Conservation (phyloP, 2,329 filamentous ascomycete genomes). For the Fusarium acutatum region DNA sequence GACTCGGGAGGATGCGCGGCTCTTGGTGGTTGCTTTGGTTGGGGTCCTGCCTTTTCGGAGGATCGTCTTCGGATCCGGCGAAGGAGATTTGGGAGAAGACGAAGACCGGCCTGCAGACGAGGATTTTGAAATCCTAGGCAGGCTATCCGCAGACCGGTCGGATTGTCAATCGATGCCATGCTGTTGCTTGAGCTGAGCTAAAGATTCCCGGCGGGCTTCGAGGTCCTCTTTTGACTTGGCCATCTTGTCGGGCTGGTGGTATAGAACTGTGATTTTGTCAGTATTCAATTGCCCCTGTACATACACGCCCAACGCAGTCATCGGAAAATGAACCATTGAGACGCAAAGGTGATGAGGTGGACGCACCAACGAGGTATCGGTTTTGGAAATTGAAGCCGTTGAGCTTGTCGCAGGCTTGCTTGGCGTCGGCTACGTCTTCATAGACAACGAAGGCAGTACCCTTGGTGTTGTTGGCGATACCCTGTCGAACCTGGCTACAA, state of each 20-base stretch:
- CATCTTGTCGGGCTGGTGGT: conserved; percentile 73
- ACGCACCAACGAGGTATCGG: conserved; percentile 95
- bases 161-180: conserved; percentile 98
- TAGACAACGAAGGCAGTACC: conserved; percentile 99
- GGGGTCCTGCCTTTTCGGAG: conserved; percentile 54
- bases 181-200: conserved; percentile 97
- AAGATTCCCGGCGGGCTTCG: conserved; percentile 91
- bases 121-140: conserved; percentile 53
- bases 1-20: conserved; percentile 50
- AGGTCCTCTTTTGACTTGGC: conserved; percentile 91
- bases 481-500: conserved; percentile 93
- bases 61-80: conserved; percentile 54
- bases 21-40: conserved; percentile 46
- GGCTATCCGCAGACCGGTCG: conserved; percentile 71
- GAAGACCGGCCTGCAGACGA: conserved; percentile 70
- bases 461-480: conserved; percentile 96
- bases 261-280: conserved; percentile 58
- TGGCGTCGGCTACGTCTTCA: conserved; percentile 98
- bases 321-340: not conserved
- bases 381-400: conserved; percentile 99
- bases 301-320: not conserved
- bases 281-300: conserved; percentile 1
- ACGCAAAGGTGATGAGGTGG: not conserved
- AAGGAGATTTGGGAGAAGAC: conserved; percentile 53
- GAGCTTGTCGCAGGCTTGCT: conserved; percentile 98